These are phyloP conservation scores for Sonneratia caseolaris DNA, from an alignment of 345 rosid species.

Conservation along the genomic window DNA sequence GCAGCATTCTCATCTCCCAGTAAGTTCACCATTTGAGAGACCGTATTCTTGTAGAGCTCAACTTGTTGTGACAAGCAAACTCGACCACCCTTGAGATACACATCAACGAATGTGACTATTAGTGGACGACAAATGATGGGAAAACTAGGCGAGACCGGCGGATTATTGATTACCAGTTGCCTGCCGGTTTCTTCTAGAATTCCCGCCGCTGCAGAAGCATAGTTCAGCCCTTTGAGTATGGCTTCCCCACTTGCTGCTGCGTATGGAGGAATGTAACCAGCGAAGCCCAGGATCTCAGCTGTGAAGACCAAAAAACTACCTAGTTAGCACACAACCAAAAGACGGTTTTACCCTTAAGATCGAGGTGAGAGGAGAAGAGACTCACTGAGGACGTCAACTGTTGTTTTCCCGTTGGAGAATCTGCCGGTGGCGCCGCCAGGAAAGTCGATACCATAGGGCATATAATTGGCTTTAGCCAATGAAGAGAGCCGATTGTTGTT, in stretches of 20 bases:
- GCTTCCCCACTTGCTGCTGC: conserved; percentile 36
- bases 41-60: conserved; percentile 49
- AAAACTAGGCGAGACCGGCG: no score
- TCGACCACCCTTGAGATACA: conserved; percentile 47
- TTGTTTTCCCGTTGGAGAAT: conserved; percentile 32
- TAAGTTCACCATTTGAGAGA: conserved; percentile 38
- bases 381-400: conserved; percentile 29
- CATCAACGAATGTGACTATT: neutral
- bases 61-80: conserved; percentile 72
- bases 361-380: neutral
- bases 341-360: no score
- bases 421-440: conserved; percentile 30
- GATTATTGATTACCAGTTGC: conserved; percentile 42
- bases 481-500: conserved; percentile 28
- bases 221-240: conserved; percentile 63
- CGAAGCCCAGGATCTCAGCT: conserved; percentile 60
- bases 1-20: conserved; percentile 53
- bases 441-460: conserved; percentile 40
- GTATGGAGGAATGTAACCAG: conserved; percentile 44
- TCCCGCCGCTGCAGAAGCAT: conserved; percentile 86
- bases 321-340: neutral
- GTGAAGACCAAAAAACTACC: conserved; percentile 6
- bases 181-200: conserved; percentile 75
- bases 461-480: conserved; percentile 26
- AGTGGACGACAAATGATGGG: no score